Evolutionary conservation across 2,329 filamentous ascomycete species (phyloP).

Genomic region (Diaporthe sp.): DNA sequence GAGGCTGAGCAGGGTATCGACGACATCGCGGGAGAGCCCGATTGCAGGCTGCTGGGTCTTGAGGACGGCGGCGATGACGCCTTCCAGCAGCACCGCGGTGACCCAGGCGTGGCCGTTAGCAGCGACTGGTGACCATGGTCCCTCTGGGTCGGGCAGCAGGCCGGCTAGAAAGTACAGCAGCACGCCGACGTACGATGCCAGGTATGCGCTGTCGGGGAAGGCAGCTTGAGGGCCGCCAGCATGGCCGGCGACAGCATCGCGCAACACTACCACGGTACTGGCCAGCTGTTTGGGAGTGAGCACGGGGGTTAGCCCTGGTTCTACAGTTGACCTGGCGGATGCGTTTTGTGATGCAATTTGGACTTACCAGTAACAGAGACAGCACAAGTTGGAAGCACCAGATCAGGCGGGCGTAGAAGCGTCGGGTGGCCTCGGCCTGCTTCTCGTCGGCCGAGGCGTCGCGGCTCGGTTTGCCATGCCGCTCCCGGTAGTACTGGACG

Average conservation of each 20-base stretch:
- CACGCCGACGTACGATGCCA: constrained; percentile 57
- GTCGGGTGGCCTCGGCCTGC: constrained; percentile 44
- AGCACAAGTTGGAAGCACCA: constrained; percentile 54
- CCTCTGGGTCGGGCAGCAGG: constrained; percentile 59
- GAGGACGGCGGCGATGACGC: constrained; percentile 54
- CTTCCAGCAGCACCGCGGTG: constrained; percentile 52
- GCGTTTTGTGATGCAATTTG: no score
- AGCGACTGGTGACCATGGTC: constrained; percentile 57
- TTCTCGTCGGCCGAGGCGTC: constrained; percentile 49
- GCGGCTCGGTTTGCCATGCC: constrained; percentile 44
- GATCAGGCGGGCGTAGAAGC: constrained; percentile 52
- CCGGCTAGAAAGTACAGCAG: constrained; percentile 59
- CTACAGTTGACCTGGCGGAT: no score
- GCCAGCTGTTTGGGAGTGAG: constrained; percentile 45
- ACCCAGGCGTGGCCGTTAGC: constrained; percentile 57
- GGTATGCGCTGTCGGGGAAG: constrained; percentile 58
- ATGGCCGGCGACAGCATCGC: constrained; percentile 50
- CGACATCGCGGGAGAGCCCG: constrained; percentile 47
- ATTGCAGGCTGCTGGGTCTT: constrained; percentile 49
- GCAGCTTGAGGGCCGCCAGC: constrained; percentile 45
- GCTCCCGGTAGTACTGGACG: constrained; percentile 54
- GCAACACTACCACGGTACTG: constrained; percentile 51
- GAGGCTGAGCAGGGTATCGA: constrained; percentile 51
- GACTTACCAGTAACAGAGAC: constrained; percentile 48
- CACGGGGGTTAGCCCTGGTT: neutral